phyloP scores from a whole-genome alignment of 2,329 filamentous ascomycete genomes.

The Hortaea sp. region DNA sequence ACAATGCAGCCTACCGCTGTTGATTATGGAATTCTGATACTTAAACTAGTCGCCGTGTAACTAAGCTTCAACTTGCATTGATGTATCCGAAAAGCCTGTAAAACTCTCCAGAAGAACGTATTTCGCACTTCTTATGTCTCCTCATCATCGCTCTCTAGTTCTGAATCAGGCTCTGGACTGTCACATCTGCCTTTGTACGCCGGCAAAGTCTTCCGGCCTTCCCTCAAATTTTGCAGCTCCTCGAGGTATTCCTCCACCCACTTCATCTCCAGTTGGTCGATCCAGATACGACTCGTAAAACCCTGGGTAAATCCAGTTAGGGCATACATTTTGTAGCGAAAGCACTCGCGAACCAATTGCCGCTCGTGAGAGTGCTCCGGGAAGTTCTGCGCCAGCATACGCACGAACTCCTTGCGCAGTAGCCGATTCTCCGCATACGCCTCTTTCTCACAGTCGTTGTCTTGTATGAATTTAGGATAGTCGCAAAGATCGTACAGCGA shows the following conservation, averaged over 20 bases:
- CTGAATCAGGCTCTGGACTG: not conserved
- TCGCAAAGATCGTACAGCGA: constrained; percentile 8
- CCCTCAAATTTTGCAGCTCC: not conserved
- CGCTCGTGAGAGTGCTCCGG: constrained; percentile 1
- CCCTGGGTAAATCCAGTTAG: not conserved
- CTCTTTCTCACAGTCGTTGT: not conserved
- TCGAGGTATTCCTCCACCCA: not conserved
- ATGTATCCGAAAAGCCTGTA: too few species aligned
- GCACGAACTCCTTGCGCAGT: constrained; percentile 8
- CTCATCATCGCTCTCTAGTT: constrained; percentile 1
- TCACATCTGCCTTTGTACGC: not conserved
- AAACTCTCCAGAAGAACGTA: too few species aligned
- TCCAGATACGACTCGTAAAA: not conserved
- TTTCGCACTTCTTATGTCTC: not conserved
- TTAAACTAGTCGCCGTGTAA: too few species aligned
- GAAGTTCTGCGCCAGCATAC: not conserved
- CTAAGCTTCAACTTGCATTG: too few species aligned
- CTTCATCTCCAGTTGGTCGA: not conserved
- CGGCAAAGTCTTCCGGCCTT: not conserved
- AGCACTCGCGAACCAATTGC: constrained; percentile 3
- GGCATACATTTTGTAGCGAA: constrained; percentile 3
- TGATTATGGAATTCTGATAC: too few species aligned
- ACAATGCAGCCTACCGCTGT: too few species aligned
- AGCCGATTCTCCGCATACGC: constrained; percentile 4
- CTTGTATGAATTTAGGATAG: constrained; percentile 8